Evolutionary conservation across 2,329 filamentous ascomycete genomes (phyloP), one percentile per base, ranked within the genome.

Genomic region (Dryadomyces quercivorus): DNA sequence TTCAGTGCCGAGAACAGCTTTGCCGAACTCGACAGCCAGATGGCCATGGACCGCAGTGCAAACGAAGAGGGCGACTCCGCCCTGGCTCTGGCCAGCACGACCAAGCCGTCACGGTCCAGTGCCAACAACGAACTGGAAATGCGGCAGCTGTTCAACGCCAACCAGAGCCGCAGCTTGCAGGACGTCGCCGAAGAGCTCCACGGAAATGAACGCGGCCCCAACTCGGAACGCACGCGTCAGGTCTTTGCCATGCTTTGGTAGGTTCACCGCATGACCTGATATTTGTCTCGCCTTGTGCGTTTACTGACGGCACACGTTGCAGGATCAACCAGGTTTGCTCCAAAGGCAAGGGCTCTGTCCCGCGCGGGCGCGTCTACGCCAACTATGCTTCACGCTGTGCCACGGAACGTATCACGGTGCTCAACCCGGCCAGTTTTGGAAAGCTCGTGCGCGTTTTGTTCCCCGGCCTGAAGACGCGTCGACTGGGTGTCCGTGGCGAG

Each of bases 371-470:
- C 56, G 93, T 98, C 2, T 98, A 97, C 68, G 89, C 91, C 57
- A 91, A 91, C 66, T 98, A 98, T 68, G 93, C 92, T 50, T 90
- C 88, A 26, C 83, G 88, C 59, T 98, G 93, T 69, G 91, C 88
- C 46, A 94, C 86, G 5, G 91, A 97, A 66, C 83, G 91, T 64
- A 94, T 97, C 43, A 94, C 93, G 0, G 91, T 95, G 10, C 72
- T 98, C 55, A 98, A 98, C 65, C 93, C 93, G 45, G 93, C 93
- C 10, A 97, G 92, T 31, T 98, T 98, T 69, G 93, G 93, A 55
- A 98, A 98, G 69, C 80, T 98, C 46, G 93, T 98, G 38, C 84
- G 93, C 36, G 92, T 98, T 43, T 86, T 98, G 52, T 98, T 97
- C 63, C 92, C 93, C 0, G 92, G 91, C 45, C 84, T 98, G 21